A percentile compares a stretch with the other conserved stretches of the same genome.
These are phyloP conservation scores for Solanum corneliomulleri DNA, from an alignment of 257 asterid genomes.

Conservation along the genomic window DNA sequence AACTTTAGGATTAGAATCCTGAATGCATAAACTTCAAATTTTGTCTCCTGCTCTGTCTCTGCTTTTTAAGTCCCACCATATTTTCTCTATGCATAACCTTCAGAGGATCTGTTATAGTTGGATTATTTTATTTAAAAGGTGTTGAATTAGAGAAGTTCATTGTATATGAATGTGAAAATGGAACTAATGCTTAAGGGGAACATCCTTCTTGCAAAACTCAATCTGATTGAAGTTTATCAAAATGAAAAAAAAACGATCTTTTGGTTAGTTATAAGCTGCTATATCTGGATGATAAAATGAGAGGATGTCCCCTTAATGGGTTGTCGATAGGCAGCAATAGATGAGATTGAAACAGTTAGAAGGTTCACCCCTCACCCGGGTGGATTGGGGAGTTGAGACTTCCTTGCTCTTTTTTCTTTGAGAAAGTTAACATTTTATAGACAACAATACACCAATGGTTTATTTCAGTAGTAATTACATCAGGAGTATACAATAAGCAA, in stretches of 20 bases:
- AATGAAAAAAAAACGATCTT: not conserved
- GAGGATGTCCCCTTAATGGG: not conserved
- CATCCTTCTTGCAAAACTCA: not conserved
- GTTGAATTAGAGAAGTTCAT: not conserved
- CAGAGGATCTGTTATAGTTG: not conserved
- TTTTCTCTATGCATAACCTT: not conserved
- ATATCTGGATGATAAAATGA: not conserved
- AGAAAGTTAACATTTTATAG: not conserved
- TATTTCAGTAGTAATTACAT: not conserved
- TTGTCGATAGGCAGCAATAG: not conserved
- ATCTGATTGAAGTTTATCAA: not conserved
- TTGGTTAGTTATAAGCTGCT: not conserved
- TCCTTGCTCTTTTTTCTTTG: not conserved
- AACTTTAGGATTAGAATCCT: not conserved
- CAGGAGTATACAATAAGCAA: not conserved
- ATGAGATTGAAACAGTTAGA: not conserved
- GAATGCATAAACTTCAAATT: not conserved
- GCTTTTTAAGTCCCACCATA: not conserved
- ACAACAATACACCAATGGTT: not conserved
- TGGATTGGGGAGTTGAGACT: not conserved
- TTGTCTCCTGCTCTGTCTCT: not conserved
- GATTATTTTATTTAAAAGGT: not conserved
- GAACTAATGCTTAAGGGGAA: not conserved
- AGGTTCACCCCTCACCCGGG: not conserved
- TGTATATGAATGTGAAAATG: not conserved